Evolutionary conservation across 768 basidiomycete genomes (phyloP), one percentile per base, ranked within the genome.

Genomic region (Chalciporus pseudorubinellus): DNA sequence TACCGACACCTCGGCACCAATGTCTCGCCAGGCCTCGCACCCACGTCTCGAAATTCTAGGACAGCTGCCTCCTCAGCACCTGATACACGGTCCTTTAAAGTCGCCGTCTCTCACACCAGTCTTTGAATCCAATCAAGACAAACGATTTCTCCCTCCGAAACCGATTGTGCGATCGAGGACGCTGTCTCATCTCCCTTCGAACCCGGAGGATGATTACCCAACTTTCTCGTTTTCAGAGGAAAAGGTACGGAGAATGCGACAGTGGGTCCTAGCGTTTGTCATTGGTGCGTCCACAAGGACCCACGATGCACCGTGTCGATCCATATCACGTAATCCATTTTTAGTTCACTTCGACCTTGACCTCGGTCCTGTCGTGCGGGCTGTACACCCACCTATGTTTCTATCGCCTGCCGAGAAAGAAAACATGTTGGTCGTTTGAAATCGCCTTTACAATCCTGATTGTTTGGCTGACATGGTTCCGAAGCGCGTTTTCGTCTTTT

Each of bases 271-370:
- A 49, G 76, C 83, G 14, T 75, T 91, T 43, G 82, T 77, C 40
- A 74, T 89, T 47, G 89, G 87, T 79, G 13, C 29, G 29, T 11
- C 29, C 29, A 31, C 29, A 31, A 64, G 57, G 76, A 53, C n/a
- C n/a, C 8, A n/a, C 18, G 10, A 24, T 19, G 36, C 43, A 42
- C 51, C 24, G 46, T 18, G 19, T 47, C 16, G 39, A 44, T 10
- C 40, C 31, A 7, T 28, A 19, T 19, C 28, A 29, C 31, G 50
- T 22, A 26, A 52, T 50, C 50, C 44, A 20, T 39, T 20, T 68
- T 14, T 53, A 90, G 88, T 92, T 33, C 84, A 94, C 58, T 97
- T 97, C 62, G 93, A 97, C 70, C 68, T 93, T 41, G 93, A 95
- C 57, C 72, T 86, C 43, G 93, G 93, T 3, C 93, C 93, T 9